Base-by-base conservation (phyloP, 2,329 filamentous ascomycete species). In the Lachnellula occidentalis region DNA sequence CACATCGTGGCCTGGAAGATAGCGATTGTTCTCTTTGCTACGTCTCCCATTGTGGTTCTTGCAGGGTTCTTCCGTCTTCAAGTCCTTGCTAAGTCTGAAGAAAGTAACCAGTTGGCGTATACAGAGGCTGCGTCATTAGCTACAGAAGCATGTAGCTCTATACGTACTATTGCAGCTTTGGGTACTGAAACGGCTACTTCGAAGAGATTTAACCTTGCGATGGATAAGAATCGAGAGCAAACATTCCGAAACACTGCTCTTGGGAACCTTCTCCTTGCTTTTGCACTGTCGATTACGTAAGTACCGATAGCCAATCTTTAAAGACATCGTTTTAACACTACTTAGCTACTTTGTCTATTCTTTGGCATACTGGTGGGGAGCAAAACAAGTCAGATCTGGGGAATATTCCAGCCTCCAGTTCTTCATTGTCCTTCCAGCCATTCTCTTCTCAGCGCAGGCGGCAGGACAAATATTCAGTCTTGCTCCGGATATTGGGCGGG, bases 311-410 rank as follows among this genome's bases (percentile, higher is more conserved):
- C 11, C 6, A 11, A 5, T 12, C n/a, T 27, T 17, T 15, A 15
- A 31, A 8, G 34, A 11, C 39, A 50, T n/a, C 3, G 34, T 36
- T 27, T 58, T 31, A 59, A 39, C 78, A 82, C 64, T 78, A 76
- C 72, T 77, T 11, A 80, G 82, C 19, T 87, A 86, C 64, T 76
- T 88, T 49, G 81, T 90, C 24, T 88, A 90, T 64, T 85, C 86
- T 0, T 79, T 92, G 51, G 85, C 86, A 0, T 91, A 90, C 70
- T 92, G 87, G 86, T 92, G 87, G 86, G 87, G 87, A 3, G 79
- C 86, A 0, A 85, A 81, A 62, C 81, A 83, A 58, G 88, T 91
- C 56, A 78, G 84, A 50, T 75, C 78, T 42, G 86, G 87, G 4
- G 73, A 81, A 53, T 86, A 86, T 61, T 76, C 72, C 2, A 80